Percentiles rank a stretch among this genome's conserved stretches.
Conservation (phyloP, 1,284 basidiomycete genomes). For the Wolfiporia cocos region DNA sequence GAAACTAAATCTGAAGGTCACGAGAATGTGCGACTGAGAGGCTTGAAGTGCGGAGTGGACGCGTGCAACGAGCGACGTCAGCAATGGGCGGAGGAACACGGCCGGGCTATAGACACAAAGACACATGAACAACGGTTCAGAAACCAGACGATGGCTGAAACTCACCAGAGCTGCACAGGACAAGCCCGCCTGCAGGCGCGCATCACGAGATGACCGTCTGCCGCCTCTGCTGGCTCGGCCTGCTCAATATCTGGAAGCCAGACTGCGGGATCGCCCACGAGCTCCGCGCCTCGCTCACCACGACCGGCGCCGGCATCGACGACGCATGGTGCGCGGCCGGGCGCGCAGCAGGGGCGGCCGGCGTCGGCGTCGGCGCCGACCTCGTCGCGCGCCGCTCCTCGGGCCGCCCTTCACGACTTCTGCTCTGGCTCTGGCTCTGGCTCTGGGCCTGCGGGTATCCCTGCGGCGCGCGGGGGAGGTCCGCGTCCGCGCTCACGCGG, state of each 20-base stretch:
- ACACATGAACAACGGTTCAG: too few species aligned
- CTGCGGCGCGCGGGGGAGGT: conserved; percentile 6
- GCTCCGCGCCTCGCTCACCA: conserved; percentile 11
- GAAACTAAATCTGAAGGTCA: too few species aligned
- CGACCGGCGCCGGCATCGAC: conserved; percentile 12
- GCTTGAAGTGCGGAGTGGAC: too few species aligned
- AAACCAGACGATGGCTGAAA: too few species aligned
- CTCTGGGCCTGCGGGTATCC: background rate
- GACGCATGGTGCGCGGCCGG: conserved; percentile 12
- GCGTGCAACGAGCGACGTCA: too few species aligned
- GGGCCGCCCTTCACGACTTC: conserved; percentile 4
- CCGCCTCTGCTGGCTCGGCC: conserved; percentile 12
- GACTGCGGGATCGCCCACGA: conserved; percentile 15
- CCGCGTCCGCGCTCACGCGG: conserved; percentile 15
- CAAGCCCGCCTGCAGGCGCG: too few species aligned
- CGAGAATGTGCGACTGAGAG: too few species aligned
- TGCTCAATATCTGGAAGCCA: conserved; percentile 19
- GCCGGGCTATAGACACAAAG: too few species aligned
- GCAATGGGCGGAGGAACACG: too few species aligned
- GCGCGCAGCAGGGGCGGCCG: conserved; percentile 6
- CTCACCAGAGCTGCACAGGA: too few species aligned
- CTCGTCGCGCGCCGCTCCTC: conserved; percentile 11
- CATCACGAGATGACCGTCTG: conserved; percentile 20
- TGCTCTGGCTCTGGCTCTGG: background rate
- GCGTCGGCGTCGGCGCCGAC: conserved; percentile 5